These are phyloP conservation scores for Fusarium sp. DNA, from an alignment of 2,329 filamentous ascomycete genomes.

Conservation along the genomic window DNA sequence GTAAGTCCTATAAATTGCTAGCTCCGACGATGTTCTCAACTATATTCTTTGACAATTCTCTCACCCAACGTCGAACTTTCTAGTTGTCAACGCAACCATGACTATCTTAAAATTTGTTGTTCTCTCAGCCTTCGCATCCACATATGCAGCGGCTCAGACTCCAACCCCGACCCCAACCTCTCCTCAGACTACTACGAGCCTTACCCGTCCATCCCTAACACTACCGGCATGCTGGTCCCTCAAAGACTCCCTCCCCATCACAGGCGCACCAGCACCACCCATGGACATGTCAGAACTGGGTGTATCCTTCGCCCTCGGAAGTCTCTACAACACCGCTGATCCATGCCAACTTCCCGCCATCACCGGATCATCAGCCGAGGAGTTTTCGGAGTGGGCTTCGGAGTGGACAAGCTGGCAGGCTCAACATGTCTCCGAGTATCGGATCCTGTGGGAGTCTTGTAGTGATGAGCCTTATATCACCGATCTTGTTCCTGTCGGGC, in stretches of 20 bases:
- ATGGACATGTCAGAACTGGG: slow-evolving; percentile 3
- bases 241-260: neutral
- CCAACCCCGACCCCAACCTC: neutral
- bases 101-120: no score
- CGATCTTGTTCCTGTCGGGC: neutral
- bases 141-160: neutral
- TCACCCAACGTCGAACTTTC: neutral
- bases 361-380: neutral
- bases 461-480: slow-evolving; percentile 4
- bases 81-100: neutral
- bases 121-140: neutral
- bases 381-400: slow-evolving; percentile 1
- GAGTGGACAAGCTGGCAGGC: slow-evolving; percentile 9
- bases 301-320: slow-evolving; percentile 3
- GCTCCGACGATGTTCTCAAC: neutral
- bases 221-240: neutral
- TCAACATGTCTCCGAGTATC: neutral
- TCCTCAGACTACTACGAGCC: neutral
- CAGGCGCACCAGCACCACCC: neutral
- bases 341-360: slow-evolving; percentile 1
- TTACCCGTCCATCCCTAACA: neutral
- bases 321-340: neutral
- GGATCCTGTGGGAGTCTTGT: neutral
- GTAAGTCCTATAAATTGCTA: neutral
- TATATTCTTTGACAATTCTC: neutral